Evolutionary conservation across 768 basidiomycete species (phyloP), one percentile per base, ranked within the genome.

Genomic region (Udeniomyces megalosporus): DNA sequence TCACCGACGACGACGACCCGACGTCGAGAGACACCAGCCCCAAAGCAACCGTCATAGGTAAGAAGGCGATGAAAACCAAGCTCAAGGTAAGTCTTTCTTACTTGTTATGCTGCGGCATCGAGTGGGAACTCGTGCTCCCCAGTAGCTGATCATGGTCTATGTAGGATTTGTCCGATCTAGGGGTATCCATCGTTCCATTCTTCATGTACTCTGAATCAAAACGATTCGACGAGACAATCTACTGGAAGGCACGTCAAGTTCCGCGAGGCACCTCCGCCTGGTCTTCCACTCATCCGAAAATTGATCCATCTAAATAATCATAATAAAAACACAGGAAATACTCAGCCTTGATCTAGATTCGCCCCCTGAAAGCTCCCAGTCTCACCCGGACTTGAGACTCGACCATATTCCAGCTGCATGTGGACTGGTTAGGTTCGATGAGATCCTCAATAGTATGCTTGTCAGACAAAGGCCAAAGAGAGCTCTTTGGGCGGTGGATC

Each of bases 1-100:
- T 99, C 47, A 97, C 95, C 0, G 85, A 97, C 70, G 83, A 86
- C 67, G 89, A 91, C 68, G 74, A 86, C 67, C 90, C 90, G 0
- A 28, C 24, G 14, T 32, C n/a, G 20, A 49, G 50, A 26, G 20
- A 31, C 22, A 35, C 38, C 12, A 34, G 28, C 8, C 31, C 58
- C 31, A 47, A 34, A 64, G 68, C 53, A 66, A 67, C 62, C 64
- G 62, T 70, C 57, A 66, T 70, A 35, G 68, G 69, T 4, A 69
- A 67, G 6, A 42, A 66, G 8, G 70, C 66, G 64, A 71, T 69
- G 69, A 69, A 69, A 45, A 68, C 68, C 38, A 67, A 71, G 59
- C n/a, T 59, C 34, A 46, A 38, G 42, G 62, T 55, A 3, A 24
- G 49, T 48, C 50, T 14, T n/a, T 26, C 20, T 29, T 31, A 35